Conservation (phyloP, 495 filamentous ascomycete species). For the Parmelia sp. region DNA sequence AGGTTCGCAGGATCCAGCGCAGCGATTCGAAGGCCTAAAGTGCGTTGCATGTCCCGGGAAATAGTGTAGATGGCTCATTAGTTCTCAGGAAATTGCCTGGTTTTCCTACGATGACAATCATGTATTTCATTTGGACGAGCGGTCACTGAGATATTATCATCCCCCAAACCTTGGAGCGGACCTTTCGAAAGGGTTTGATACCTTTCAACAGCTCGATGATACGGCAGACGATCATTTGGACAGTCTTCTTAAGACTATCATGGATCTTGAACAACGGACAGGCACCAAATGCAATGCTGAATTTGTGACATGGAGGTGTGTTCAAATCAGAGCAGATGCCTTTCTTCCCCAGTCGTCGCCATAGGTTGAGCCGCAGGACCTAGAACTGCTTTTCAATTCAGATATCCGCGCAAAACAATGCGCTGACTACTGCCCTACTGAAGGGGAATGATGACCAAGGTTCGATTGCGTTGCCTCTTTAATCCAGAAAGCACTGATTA, state of each 20-base stretch:
- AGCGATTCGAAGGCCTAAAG: constrained; percentile 62
- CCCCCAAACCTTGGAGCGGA: constrained; percentile 63
- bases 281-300: constrained; percentile 64
- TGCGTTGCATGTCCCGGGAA: constrained; percentile 30
- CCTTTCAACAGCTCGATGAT: constrained; percentile 77
- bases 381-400: neutral
- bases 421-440: neutral
- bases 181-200: constrained; percentile 73
- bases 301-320: constrained; percentile 74
- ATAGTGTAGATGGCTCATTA: neutral
- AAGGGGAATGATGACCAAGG: constrained; percentile 94
- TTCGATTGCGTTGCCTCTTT: constrained; percentile 28
- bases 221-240: constrained; percentile 80
- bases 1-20: constrained; percentile 45
- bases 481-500: neutral
- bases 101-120: constrained; percentile 89
- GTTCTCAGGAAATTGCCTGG: constrained; percentile 68
- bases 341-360: neutral
- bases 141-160: constrained; percentile 83
- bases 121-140: constrained; percentile 65
- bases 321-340: neutral
- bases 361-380: neutral
- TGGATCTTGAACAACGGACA: constrained; percentile 59
- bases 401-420: neutral
- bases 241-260: constrained; percentile 69